Conservation (phyloP, 345 rosid genomes). For the Boechera stricta region DNA sequence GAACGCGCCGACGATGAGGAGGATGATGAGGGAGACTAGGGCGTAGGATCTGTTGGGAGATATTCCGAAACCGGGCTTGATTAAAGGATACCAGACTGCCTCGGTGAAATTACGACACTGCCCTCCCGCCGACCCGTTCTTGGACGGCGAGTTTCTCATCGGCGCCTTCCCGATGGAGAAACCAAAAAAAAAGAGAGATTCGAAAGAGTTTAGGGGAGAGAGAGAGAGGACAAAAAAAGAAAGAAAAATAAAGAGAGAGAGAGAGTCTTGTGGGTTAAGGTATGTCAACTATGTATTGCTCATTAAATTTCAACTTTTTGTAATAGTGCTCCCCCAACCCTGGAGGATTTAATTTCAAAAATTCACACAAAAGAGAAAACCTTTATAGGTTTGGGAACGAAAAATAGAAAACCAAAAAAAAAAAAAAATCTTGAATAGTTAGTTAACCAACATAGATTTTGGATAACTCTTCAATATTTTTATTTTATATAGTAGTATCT, state of each 20-base stretch:
- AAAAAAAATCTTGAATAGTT: neutral
- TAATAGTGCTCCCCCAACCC: slow-evolving; percentile 11
- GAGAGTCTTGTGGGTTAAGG: slow-evolving; percentile 37
- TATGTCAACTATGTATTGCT: neutral
- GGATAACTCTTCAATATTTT: neutral
- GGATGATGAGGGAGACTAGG: slow-evolving; percentile 45
- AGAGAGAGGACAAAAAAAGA: slow-evolving; percentile 13
- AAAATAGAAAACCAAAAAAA: too few relatives aligned
- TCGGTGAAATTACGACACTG: slow-evolving; percentile 5
- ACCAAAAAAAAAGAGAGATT: neutral
- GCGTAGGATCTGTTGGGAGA: slow-evolving; percentile 50
- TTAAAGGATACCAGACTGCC: neutral
- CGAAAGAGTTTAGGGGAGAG: slow-evolving; percentile 16
- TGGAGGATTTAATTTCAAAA: neutral
- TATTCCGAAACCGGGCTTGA: slow-evolving; percentile 36
- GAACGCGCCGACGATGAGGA: slow-evolving; percentile 75
- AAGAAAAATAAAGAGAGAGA: neutral
- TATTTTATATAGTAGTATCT: neutral
- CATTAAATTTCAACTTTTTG: slow-evolving; percentile 10
- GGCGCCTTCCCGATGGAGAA: neutral
- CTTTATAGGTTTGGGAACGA: neutral
- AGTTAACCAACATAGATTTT: too few relatives aligned
- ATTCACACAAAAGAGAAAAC: neutral
- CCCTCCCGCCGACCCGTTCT: slow-evolving; percentile 30
- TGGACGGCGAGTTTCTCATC: slow-evolving; percentile 46